Evolutionary conservation across 108 stramenopile species (phyloP).

Genomic region (Cyclotella choctawhatcheeana): DNA sequence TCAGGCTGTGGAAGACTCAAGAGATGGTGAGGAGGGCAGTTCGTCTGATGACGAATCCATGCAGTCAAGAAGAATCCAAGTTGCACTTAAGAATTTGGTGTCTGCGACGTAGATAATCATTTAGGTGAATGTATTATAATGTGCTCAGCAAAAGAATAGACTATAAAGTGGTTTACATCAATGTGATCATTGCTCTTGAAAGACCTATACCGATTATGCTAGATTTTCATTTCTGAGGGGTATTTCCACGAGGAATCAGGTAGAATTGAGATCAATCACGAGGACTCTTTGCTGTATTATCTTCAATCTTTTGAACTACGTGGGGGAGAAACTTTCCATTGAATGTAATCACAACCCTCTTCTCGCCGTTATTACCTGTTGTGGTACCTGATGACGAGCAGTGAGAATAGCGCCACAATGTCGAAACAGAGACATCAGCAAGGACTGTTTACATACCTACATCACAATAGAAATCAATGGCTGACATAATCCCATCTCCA

Average conservation of each 20-base stretch:
- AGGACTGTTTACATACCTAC: too few relatives aligned
- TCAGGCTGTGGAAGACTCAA: slow-evolving; percentile 38
- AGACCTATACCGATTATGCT: too few relatives aligned
- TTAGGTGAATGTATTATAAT: slow-evolving; percentile 1
- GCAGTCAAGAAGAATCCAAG: slow-evolving; percentile 47
- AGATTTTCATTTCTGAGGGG: too few relatives aligned
- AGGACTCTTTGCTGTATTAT: slow-evolving; percentile 64
- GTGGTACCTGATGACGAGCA: too few relatives aligned
- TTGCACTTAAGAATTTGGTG: slow-evolving; percentile 51
- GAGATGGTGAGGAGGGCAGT: neutral
- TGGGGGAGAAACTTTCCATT: slow-evolving; percentile 83
- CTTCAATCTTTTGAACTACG: slow-evolving; percentile 63
- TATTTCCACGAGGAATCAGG: too few relatives aligned
- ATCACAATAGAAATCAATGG: slow-evolving; percentile 78
- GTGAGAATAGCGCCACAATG: too few relatives aligned
- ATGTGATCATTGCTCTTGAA: neutral
- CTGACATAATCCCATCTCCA: slow-evolving; percentile 84
- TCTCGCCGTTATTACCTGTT: slow-evolving; percentile 72
- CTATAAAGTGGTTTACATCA: neutral
- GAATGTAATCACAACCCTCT: slow-evolving; percentile 79
- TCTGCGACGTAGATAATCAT: slow-evolving; percentile 43
- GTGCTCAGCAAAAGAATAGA: neutral
- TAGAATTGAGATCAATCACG: slow-evolving; percentile 53
- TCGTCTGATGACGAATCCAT: slow-evolving; percentile 35
- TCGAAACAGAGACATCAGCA: too few relatives aligned